Percentiles rank a stretch among this genome's conserved stretches.
These are phyloP conservation scores for Arachis stenosperma DNA, from an alignment of 306 rosid genomes.

Conservation along the genomic window DNA sequence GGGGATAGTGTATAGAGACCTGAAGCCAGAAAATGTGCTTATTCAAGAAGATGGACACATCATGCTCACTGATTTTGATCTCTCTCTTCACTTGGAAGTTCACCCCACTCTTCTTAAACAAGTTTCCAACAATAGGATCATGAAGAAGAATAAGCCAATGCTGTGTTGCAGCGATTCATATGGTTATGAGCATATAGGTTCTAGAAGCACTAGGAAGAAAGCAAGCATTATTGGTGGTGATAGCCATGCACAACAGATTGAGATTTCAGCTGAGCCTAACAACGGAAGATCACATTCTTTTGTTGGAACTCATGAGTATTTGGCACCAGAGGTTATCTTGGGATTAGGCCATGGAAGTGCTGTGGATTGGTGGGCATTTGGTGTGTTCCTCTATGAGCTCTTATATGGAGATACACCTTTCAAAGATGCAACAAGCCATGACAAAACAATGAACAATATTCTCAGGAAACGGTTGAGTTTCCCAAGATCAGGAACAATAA, in stretches of 20 bases:
- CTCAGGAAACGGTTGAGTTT: conserved; percentile 46
- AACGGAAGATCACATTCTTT: conserved; percentile 62
- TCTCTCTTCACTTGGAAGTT: conserved; percentile 40
- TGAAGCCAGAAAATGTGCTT: conserved; percentile 70
- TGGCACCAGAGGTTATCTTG: conserved; percentile 61
- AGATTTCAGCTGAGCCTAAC: conserved; percentile 44
- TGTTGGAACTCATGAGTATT: conserved; percentile 69
- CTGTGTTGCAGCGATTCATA: conserved; percentile 24
- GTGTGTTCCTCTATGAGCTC: conserved; percentile 62
- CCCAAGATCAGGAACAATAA: conserved; percentile 38
- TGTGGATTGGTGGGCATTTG: conserved; percentile 69
- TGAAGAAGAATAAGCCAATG: conserved; percentile 40
- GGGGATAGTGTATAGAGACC: conserved; percentile 63
- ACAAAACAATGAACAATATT: conserved; percentile 56
- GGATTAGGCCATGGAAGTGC: conserved; percentile 67
- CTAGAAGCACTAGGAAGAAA: background rate
- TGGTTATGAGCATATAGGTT: background rate
- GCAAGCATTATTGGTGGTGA: background rate
- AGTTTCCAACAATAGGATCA: conserved; percentile 27
- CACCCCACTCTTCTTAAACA: conserved; percentile 50
- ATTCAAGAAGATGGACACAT: conserved; percentile 69
- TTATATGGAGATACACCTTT: conserved; percentile 60
- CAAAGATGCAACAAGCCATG: conserved; percentile 42
- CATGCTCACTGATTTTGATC: conserved; percentile 56
- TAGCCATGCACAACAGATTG: background rate